Conservation (phyloP, 345 rosid species). For the Theobroma cacao region DNA sequence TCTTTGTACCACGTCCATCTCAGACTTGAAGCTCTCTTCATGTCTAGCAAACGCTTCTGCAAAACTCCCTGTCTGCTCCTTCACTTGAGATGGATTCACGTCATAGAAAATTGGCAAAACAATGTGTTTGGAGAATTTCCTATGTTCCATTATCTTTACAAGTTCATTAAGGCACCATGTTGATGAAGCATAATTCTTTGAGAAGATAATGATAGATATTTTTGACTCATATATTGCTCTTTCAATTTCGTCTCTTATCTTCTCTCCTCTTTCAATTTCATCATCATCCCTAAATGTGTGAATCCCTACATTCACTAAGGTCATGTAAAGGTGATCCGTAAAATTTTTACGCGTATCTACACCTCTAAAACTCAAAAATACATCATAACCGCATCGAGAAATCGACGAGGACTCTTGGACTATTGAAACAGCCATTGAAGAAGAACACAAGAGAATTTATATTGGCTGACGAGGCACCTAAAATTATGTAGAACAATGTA, state of each 20-base stretch:
- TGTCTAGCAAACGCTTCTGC: not conserved
- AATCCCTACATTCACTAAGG: not conserved
- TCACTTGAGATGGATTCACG: not conserved
- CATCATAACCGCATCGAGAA: not conserved
- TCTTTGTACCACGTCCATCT: not conserved
- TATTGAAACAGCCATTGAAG: not conserved
- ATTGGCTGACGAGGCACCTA: not conserved
- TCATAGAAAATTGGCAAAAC: conserved; percentile 25
- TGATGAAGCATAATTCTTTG: not conserved
- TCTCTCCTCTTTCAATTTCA: not conserved
- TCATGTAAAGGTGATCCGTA: not conserved
- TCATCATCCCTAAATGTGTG: not conserved
- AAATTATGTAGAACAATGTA: not conserved
- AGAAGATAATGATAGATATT: not conserved
- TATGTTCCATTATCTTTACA: conserved; percentile 23
- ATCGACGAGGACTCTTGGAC: not conserved
- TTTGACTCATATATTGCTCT: not conserved
- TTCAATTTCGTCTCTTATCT: not conserved
- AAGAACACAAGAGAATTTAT: not conserved
- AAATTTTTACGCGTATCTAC: not conserved
- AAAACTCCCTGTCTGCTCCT: not conserved
- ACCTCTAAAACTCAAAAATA: conserved; percentile 1
- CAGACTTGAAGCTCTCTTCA: not conserved
- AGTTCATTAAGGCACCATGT: conserved; percentile 11
- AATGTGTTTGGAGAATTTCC: not conserved